Evolutionary conservation across 2,329 filamentous ascomycete genomes (phyloP).

Genomic region (Colletotrichum sp.): DNA sequence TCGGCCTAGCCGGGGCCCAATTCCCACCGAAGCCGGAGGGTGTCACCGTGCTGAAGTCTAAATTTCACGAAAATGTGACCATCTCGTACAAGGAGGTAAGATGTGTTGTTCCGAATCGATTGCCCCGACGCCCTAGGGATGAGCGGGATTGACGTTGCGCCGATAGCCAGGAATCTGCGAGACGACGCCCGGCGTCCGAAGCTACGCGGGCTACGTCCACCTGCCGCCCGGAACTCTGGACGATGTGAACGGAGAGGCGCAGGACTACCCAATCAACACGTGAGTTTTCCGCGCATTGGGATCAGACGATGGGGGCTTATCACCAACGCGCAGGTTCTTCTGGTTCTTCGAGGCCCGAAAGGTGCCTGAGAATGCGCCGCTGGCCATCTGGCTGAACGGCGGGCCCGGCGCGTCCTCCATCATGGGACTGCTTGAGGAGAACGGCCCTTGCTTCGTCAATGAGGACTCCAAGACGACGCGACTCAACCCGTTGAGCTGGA

Average conservation of each 20-base stretch:
- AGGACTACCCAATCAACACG: conserved; percentile 51
- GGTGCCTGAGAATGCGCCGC: conserved; percentile 38
- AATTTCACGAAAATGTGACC: conserved; percentile 64
- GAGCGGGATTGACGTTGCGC: background rate
- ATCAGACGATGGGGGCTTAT: background rate
- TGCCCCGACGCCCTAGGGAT: background rate
- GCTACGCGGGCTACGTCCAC: conserved; percentile 68
- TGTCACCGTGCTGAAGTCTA: conserved; percentile 58
- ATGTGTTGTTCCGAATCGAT: conserved; percentile 17
- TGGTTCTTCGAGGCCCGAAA: conserved; percentile 33
- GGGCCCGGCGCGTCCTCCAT: conserved; percentile 59
- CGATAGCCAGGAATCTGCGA: conserved; percentile 60
- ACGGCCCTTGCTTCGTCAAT: conserved; percentile 47
- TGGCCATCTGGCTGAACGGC: conserved; percentile 61
- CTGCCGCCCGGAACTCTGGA: conserved; percentile 49
- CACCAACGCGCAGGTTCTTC: conserved; percentile 22
- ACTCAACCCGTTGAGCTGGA: conserved; percentile 61
- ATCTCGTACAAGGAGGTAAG: conserved; percentile 64
- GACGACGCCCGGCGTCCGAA: conserved; percentile 66
- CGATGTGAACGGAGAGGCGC: conserved; percentile 47
- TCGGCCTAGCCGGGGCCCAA: conserved; percentile 28
- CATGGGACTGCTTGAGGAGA: conserved; percentile 51
- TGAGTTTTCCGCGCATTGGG: conserved; percentile 29
- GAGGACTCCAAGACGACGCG: conserved; percentile 48
- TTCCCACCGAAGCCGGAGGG: conserved; percentile 35